Base-by-base conservation (phyloP, 2,329 filamentous ascomycete species). In the Venturia pyrina region DNA sequence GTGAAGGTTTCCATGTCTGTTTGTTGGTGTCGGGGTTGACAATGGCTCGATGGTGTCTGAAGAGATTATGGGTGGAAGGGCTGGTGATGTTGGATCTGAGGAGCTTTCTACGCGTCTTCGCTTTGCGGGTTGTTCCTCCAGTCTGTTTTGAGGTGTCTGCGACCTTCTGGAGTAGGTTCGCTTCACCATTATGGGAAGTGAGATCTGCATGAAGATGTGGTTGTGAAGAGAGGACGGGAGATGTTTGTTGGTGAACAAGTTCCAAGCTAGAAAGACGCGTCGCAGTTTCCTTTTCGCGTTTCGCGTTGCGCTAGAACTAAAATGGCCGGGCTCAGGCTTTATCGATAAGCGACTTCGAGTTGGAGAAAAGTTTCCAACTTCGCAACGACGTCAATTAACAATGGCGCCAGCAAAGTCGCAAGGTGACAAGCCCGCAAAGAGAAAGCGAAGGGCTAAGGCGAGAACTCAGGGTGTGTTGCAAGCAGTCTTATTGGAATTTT, bases 111-210 rank as follows among this genome's bases (percentile, higher is more conserved):
- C 44, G 53, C 63, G 63, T 21, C 63, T 48, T 21, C 48, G 53
- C 28, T 65, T 65, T 40, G 48, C 21, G 4, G 63, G 37, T 17
- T 32, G 28, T 13, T 59, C 50, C 5, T 65, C 48, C 41, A 40
- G 43, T 32, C 21, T 28, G 5, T 21, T n/a, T 21, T 48, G 48
- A 43, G 53, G 44, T 41, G 34, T 41, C 17, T 41, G 48, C 32
- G 32, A 41, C 17, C 63, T 32, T 28, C 53, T 44, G 34, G 59
- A 48, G 40, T 66, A 66, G 13, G 64, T 66, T 62, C 59, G 56
- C 44, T 66, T 66, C 19, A 66, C 60, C 64, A 66, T 66, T 1
- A 59, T 64, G 24, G 41, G 46, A 17, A 48, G 62, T 24, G 46
- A 64, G 1, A 19, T 43, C 4, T 40, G 62, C 44, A 46, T 40